Evolutionary conservation across 2,329 filamentous ascomycete species (phyloP).

Genomic region (Boeremia exigua): DNA sequence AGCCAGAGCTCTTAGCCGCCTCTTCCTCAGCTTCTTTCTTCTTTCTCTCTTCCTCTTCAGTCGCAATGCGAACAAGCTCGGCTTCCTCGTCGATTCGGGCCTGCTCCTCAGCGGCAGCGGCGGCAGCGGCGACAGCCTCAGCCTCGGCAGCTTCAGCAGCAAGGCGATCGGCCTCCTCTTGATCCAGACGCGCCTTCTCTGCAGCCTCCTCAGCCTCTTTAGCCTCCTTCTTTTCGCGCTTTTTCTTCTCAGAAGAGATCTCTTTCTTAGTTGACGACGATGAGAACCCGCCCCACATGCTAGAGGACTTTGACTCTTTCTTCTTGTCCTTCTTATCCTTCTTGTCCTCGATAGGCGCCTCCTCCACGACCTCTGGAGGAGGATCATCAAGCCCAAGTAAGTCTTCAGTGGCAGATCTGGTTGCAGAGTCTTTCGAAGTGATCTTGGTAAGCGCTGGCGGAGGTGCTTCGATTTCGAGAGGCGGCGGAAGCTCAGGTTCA

Average conservation of each 20-base stretch:
- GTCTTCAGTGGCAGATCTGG: conserved; percentile 45
- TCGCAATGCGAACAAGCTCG: conserved; percentile 31
- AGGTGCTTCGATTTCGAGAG: conserved; percentile 59
- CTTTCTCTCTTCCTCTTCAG: conserved; percentile 35
- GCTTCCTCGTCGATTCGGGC: conserved; percentile 15
- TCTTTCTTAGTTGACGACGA: conserved; percentile 41
- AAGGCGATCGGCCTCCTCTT: conserved; percentile 45
- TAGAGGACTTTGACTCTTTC: conserved; percentile 32
- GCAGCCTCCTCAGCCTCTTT: conserved; percentile 35
- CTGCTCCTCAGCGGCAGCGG: conserved; percentile 26
- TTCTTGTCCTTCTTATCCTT: conserved; percentile 38
- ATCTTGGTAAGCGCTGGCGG: conserved; percentile 40
- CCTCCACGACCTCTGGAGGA: conserved; percentile 21
- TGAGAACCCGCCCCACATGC: conserved; percentile 29
- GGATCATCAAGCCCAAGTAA: conserved; percentile 43
- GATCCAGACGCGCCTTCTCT: conserved; percentile 39
- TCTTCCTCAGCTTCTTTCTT: conserved; percentile 31
- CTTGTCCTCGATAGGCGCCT: conserved; percentile 27
- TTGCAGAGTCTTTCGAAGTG: conserved; percentile 34
- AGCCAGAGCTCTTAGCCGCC: conserved; percentile 29
- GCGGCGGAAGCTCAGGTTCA: conserved; percentile 50
- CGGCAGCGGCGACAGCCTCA: conserved; percentile 27
- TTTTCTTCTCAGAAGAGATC: conserved; percentile 37
- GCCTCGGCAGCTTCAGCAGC: conserved; percentile 49
- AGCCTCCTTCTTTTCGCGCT: conserved; percentile 46